Evolutionary conservation across 1,284 basidiomycete genomes (phyloP).

Genomic region (Ustilago cynodontis): DNA sequence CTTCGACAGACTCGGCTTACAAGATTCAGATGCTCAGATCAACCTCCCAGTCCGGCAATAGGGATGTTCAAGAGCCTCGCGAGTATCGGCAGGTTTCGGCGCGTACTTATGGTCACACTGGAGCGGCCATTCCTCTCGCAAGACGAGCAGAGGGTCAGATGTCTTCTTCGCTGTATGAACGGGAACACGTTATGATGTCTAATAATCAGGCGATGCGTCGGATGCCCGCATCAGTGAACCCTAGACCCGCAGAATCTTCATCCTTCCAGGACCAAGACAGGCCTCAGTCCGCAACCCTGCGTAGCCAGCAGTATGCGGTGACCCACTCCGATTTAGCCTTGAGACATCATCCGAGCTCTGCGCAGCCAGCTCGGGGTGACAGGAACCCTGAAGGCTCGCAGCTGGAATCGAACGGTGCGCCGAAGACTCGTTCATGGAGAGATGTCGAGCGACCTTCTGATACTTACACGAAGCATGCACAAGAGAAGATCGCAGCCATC

Average conservation of each 20-base stretch:
- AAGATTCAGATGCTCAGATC: not conserved
- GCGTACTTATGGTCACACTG: not conserved
- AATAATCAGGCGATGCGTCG: not conserved
- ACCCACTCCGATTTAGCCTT: not conserved
- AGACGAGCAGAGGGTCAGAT: not conserved
- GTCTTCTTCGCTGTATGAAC: not conserved
- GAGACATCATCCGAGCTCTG: not conserved
- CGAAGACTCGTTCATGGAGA: not conserved
- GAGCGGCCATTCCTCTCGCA: not conserved
- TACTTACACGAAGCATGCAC: not conserved
- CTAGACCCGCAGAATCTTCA: not conserved
- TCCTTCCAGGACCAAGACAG: not conserved
- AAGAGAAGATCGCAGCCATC: not conserved
- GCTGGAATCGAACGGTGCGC: not conserved
- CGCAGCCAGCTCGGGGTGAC: not conserved
- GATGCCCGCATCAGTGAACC: not conserved
- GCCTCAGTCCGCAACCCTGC: not conserved
- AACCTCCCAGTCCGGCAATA: not conserved
- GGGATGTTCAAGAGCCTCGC: not conserved
- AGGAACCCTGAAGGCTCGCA: not conserved
- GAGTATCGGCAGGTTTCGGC: not conserved
- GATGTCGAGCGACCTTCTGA: not conserved
- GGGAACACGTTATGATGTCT: not conserved
- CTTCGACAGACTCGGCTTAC: not conserved
- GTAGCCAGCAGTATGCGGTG: not conserved